These are phyloP conservation scores for Coleophoma crateriformis DNA, from an alignment of 2,329 filamentous ascomycete genomes.

Conservation along the genomic window DNA sequence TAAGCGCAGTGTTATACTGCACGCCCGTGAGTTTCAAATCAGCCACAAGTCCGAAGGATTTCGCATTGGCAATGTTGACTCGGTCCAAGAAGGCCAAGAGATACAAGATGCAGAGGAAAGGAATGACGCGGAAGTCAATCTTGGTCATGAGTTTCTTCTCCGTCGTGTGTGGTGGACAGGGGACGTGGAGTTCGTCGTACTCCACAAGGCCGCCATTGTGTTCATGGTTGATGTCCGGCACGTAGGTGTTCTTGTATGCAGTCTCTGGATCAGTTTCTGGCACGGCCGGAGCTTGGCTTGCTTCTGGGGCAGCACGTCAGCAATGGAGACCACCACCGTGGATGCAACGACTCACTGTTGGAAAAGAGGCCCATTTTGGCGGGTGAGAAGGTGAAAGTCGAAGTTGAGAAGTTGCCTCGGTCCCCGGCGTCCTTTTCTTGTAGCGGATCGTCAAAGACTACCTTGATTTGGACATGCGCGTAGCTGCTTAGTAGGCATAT, in stretches of 20 bases:
- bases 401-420: too few relatives aligned
- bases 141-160: constrained; percentile 62
- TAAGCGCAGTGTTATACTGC: constrained; percentile 70
- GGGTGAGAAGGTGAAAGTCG: too few relatives aligned
- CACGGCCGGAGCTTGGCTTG: constrained; percentile 7
- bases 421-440: too few relatives aligned
- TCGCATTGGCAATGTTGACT: constrained; percentile 77
- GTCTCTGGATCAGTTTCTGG: constrained; percentile 16
- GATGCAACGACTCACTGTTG: neutral
- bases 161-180: constrained; percentile 27
- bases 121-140: constrained; percentile 67
- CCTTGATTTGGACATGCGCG: too few relatives aligned
- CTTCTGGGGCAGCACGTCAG: constrained; percentile 2
- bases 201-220: constrained; percentile 3
- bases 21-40: constrained; percentile 56
- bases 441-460: too few relatives aligned
- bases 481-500: too few relatives aligned
- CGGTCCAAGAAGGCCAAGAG: constrained; percentile 64
- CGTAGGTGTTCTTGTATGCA: constrained; percentile 16
- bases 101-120: constrained; percentile 69
- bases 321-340: too few relatives aligned
- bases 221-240: constrained; percentile 12
- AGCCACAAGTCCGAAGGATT: constrained; percentile 55
- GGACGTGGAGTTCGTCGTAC: constrained; percentile 20
- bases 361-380: constrained; percentile 1